Evolutionary conservation across 2,329 filamentous ascomycete genomes (phyloP), one percentile per base, ranked within the genome.

Genomic region (Xylariaceae sp.): DNA sequence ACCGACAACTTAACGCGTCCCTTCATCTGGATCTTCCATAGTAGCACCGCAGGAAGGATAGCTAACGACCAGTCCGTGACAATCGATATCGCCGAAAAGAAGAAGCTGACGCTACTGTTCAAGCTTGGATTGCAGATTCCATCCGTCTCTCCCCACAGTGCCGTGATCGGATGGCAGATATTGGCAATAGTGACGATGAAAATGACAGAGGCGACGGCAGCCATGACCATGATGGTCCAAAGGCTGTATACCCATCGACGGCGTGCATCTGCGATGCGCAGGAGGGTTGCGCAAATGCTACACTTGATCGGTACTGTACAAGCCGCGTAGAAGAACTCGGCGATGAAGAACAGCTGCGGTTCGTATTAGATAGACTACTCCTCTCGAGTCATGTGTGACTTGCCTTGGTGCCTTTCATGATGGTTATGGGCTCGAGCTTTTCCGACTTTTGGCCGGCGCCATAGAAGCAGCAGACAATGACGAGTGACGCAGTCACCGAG

Each of bases 1-100:
- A 42, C 35, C 7, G 43, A 45, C n/a, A 45, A 13, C 39, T 45
- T 45, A 16, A 39, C 30, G 7, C 35, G 29, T 3, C 24, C 35
- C 26, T 32, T 29, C 43, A 45, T 45, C 29, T 45, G 43, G 7
- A 39, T 30, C 7, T 42, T 41, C 43, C 43, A 45, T n/a, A 45
- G 18, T 12, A 45, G 38, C 16, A 41, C 32, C 9, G 26, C 39
- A 12, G 43, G 43, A 11, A 45, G 31, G 31, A 45, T 26, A 18
- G 43, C 43, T 24, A 39, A 42, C 12, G 43, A 32, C 43, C 43
- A 41, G 29, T 45, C 43, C 12, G 43, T 45, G 8, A 42, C 13
- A n/a, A 32, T 17, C 6, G 30, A 32, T 4, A 17, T n/a, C 13
- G 30, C 30, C 30, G 30, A 32, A 17, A 32, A n/a, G 30, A 32